Percentiles rank a stretch among this genome's conserved stretches.
Evolutionary conservation across 75 land plant species (phyloP).

Genomic region (Pseudotsuga menziesii): DNA sequence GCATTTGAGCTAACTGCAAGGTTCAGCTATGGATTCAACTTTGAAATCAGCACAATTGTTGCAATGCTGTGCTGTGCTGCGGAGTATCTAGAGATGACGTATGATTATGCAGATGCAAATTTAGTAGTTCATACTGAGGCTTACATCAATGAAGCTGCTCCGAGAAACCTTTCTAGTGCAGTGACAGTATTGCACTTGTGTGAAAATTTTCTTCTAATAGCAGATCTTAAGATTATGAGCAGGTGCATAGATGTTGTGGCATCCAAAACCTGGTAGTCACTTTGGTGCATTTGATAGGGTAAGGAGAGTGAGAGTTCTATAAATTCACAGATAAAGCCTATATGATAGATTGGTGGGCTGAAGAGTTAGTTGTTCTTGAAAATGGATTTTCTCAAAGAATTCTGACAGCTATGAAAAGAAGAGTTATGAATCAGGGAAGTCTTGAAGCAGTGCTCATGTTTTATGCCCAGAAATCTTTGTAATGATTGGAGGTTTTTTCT

Average conservation of each 20-base stretch:
- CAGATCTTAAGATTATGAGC: slow-evolving; percentile 71
- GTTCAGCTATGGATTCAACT: slow-evolving; percentile 91
- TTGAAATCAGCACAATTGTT: slow-evolving; percentile 72
- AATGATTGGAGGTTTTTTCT: too few relatives aligned
- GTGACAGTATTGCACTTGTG: slow-evolving; percentile 64
- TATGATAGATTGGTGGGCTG: slow-evolving; percentile 90
- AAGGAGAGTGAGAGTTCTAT: slow-evolving; percentile 12
- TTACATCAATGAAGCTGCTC: slow-evolving; percentile 64
- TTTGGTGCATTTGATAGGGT: slow-evolving; percentile 14
- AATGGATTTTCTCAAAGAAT: slow-evolving; percentile 85
- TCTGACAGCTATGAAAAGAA: slow-evolving; percentile 71
- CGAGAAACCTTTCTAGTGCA: slow-evolving; percentile 50
- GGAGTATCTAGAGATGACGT: slow-evolving; percentile 92
- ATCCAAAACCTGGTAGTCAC: slow-evolving; percentile 47
- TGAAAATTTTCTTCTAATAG: slow-evolving; percentile 57
- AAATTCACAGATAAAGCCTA: slow-evolving; percentile 1
- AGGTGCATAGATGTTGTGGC: slow-evolving; percentile 78
- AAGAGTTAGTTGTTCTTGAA: slow-evolving; percentile 69
- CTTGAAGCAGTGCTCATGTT: slow-evolving; percentile 85
- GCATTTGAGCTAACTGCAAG: slow-evolving; percentile 83
- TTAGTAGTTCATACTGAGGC: slow-evolving; percentile 61
- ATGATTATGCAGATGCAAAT: slow-evolving; percentile 72
- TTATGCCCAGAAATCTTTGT: slow-evolving; percentile 81
- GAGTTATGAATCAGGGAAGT: slow-evolving; percentile 62
- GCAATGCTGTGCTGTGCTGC: slow-evolving; percentile 74